Percentiles rank a stretch among this genome's conserved stretches.
phyloP scores from a whole-genome alignment of 306 rosid genomes.

The Inga laurina region DNA sequence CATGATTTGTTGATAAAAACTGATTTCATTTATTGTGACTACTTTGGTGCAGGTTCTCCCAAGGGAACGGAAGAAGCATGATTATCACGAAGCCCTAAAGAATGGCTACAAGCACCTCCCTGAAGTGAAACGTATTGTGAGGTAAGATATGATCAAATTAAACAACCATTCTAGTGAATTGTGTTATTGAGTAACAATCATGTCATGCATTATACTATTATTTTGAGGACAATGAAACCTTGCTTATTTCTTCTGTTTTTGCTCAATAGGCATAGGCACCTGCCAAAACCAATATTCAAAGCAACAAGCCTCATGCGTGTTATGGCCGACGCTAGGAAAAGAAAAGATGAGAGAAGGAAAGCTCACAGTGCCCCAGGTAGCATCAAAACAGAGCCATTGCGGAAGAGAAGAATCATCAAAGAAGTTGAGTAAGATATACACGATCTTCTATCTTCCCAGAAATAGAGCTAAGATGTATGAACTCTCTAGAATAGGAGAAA shows the following conservation, averaged over 20 bases:
- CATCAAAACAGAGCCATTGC: slow-evolving; percentile 52
- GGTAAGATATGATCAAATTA: slow-evolving; percentile 43
- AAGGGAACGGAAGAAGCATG: slow-evolving; percentile 77
- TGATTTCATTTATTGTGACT: not conserved
- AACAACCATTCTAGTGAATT: not conserved
- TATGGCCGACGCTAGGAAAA: slow-evolving; percentile 56
- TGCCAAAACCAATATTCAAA: slow-evolving; percentile 79
- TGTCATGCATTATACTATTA: not conserved
- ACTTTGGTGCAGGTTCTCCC: slow-evolving; percentile 72
- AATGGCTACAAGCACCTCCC: slow-evolving; percentile 85
- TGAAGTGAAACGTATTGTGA: slow-evolving; percentile 79
- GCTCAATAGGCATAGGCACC: slow-evolving; percentile 67
- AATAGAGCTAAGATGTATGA: slow-evolving; percentile 2
- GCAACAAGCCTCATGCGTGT: slow-evolving; percentile 53
- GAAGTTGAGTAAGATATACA: slow-evolving; percentile 54
- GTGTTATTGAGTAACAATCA: not conserved
- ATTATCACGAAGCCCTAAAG: slow-evolving; percentile 80
- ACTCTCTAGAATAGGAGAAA: slow-evolving; percentile 6
- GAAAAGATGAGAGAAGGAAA: slow-evolving; percentile 73
- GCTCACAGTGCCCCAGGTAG: slow-evolving; percentile 91
- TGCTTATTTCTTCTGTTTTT: not conserved
- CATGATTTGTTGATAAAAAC: not conserved
- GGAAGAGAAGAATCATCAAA: slow-evolving; percentile 63
- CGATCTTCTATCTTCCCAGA: not conserved
- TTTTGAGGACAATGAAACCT: not conserved